phyloP scores from a whole-genome alignment of 1,139 yeast species.

The Saccharomyces pastorianus region DNA sequence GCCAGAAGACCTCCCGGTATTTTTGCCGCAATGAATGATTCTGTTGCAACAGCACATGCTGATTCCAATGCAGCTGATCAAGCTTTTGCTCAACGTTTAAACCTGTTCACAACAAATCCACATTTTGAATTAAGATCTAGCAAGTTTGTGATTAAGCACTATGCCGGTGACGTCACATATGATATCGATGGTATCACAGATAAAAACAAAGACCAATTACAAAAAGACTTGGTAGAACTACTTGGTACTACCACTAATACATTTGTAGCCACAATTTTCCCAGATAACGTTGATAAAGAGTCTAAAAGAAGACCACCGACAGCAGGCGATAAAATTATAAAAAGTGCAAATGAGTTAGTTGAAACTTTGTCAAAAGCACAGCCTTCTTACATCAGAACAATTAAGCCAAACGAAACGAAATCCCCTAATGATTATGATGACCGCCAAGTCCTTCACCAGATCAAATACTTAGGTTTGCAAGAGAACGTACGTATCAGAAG shows the following conservation, averaged over 20 bases:
- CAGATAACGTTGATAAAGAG: conserved; percentile 62
- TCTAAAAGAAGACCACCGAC: conserved; percentile 87
- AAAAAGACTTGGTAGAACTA: conserved; percentile 77
- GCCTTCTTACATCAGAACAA: conserved; percentile 95
- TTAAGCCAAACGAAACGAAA: conserved; percentile 92
- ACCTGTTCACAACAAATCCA: conserved; percentile 72
- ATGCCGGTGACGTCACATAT: conserved; percentile 97
- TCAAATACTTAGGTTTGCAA: conserved; percentile 89
- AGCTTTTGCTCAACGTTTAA: conserved; percentile 86
- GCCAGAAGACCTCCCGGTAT: conserved; percentile 93
- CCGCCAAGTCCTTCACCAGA: conserved; percentile 87
- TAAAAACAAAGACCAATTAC: conserved; percentile 90
- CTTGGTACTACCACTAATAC: conserved; percentile 62
- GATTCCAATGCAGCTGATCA: conserved; percentile 96
- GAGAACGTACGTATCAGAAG: conserved; percentile 96
- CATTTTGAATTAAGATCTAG: conserved; percentile 86
- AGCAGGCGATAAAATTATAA: conserved; percentile 92
- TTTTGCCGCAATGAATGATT: conserved; percentile 93
- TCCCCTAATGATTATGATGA: conserved; percentile 90
- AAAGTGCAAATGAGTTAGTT: conserved; percentile 83
- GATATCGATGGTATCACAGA: conserved; percentile 91
- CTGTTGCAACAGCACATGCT: conserved; percentile 97
- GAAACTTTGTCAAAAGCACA: conserved; percentile 82
- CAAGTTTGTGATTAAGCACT: conserved; percentile 87
- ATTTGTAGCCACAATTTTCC: conserved; percentile 66